A percentile compares a stretch with the other conserved stretches of the same genome.
Conservation (phyloP, 306 rosid species). For the Rubus idaeus region DNA sequence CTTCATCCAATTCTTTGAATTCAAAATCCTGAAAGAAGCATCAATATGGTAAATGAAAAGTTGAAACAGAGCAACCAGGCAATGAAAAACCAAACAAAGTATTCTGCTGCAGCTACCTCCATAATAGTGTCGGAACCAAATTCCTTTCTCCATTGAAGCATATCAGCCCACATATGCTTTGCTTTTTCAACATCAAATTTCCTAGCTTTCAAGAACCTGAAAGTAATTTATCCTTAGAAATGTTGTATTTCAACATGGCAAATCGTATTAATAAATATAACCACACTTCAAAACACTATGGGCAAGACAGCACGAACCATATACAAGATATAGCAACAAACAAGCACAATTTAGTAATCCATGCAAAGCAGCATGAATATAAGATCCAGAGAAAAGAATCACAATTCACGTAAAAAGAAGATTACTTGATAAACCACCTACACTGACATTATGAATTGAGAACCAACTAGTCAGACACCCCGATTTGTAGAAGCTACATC, state of each 20-base stretch:
- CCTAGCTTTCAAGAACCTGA: slow-evolving; percentile 91
- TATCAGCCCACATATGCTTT: slow-evolving; percentile 96
- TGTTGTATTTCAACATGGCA: background rate
- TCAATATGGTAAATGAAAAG: slow-evolving; percentile 17
- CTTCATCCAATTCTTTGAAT: slow-evolving; percentile 72
- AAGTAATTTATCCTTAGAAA: slow-evolving; percentile 16
- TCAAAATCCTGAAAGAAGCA: slow-evolving; percentile 71
- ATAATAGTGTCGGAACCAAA: slow-evolving; percentile 71
- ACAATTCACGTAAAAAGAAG: background rate
- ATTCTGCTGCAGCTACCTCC: slow-evolving; percentile 49
- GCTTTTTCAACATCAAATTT: slow-evolving; percentile 87
- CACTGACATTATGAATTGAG: no score
- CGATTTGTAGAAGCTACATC: no score
- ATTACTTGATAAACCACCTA: background rate
- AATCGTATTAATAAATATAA: background rate
- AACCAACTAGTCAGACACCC: no score
- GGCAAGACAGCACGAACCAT: background rate
- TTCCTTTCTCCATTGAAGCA: slow-evolving; percentile 94
- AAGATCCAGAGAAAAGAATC: background rate
- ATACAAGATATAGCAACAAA: background rate
- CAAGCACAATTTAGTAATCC: no score
- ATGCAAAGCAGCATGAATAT: background rate
- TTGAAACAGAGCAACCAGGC: slow-evolving; percentile 12
- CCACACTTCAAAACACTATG: slow-evolving; percentile 1
- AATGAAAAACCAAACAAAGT: slow-evolving; percentile 11